These are phyloP conservation scores for Leptomonas seymouri DNA, from an alignment of 208 protist species.

Conservation along the genomic window DNA sequence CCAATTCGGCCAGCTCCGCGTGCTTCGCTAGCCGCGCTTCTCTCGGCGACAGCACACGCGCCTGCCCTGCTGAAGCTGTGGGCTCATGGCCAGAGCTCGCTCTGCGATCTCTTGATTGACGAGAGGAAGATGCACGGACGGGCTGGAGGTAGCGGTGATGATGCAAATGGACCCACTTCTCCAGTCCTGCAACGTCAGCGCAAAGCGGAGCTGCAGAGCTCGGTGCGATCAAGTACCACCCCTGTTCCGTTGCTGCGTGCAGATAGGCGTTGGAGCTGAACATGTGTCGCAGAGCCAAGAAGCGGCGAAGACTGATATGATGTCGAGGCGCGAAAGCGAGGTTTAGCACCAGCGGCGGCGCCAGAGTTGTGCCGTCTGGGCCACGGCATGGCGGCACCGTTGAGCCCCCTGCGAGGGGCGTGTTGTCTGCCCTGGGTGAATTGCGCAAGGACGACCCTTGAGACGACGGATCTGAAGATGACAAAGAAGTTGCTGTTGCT, in stretches of 20 bases:
- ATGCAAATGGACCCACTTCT: conserved; percentile 49
- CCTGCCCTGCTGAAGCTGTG: background rate
- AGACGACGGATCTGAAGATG: too few relatives aligned
- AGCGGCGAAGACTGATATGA: conserved; percentile 67
- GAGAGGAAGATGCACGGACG: background rate
- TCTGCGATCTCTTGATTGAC: background rate
- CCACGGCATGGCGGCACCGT: background rate
- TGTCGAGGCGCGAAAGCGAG: conserved; percentile 44
- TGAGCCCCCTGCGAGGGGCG: too few relatives aligned
- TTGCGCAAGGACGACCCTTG: too few relatives aligned
- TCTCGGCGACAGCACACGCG: background rate
- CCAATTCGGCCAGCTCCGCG: conserved; percentile 13
- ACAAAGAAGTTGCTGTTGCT: background rate
- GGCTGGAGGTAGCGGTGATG: conserved; percentile 45
- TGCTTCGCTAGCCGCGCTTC: background rate
- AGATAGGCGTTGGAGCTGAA: conserved; percentile 57
- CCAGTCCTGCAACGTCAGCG: conserved; percentile 40
- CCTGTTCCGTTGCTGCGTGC: conserved; percentile 50
- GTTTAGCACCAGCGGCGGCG: conserved; percentile 67
- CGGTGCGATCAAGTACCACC: conserved; percentile 76
- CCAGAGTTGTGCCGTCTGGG: conserved; percentile 1
- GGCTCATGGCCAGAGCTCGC: background rate
- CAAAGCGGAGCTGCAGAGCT: conserved; percentile 43
- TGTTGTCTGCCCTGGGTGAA: too few relatives aligned
- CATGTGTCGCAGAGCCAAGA: conserved; percentile 72